Evolutionary conservation across 2,329 filamentous ascomycete genomes (phyloP), one percentile per base, ranked within the genome.

Genomic region (Ceratocystis eucalypticola): DNA sequence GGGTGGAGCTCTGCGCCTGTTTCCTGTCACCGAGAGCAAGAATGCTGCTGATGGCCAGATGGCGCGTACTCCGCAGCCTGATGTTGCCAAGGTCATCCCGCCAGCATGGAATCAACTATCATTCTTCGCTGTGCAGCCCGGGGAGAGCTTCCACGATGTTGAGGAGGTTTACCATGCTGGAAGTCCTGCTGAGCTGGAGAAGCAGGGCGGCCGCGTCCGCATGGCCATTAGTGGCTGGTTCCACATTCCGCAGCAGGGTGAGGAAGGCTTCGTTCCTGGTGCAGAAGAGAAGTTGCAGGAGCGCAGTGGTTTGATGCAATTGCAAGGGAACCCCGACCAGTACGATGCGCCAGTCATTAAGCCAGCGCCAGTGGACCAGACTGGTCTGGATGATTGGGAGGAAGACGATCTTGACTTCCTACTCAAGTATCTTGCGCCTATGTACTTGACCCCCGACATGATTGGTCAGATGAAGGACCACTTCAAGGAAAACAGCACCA

Each of bases 171-270:
- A 96, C 77, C 85, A 89, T 74, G 81, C 84, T 72, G 79, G 77
- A 69, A 80, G 74, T 68, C 79, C 78, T 73, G 82, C 78, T 71
- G 83, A 84, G 76, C 82, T 85, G 65, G 82, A 81, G 73, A 84
- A 81, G 75, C 83, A 92, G 67, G 87, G 88, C 20, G 88, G 87
- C 0, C 84, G 90, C 61, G 85, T 96, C 62, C 87, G 94, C 70
- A 97, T 99, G 93, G 94, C 94, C 63, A 96, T 99, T 73, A 96
- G 91, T 74, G 94, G 94, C 64, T 99, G 94, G 94, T 99, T 95
- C 75, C 94, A 99, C 76, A 97, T 99, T 69, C 94, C 94, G 0
- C 94, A 99, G 76, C 78, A 89, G 71, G 93, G 93, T 66, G 94
- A 99, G 75, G 91, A 96, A 30, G 94, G 94, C 55, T 99, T 88